Evolutionary conservation across 2,329 filamentous ascomycete species (phyloP), one percentile per base, ranked within the genome.

Genomic region (Epichloe baconii): DNA sequence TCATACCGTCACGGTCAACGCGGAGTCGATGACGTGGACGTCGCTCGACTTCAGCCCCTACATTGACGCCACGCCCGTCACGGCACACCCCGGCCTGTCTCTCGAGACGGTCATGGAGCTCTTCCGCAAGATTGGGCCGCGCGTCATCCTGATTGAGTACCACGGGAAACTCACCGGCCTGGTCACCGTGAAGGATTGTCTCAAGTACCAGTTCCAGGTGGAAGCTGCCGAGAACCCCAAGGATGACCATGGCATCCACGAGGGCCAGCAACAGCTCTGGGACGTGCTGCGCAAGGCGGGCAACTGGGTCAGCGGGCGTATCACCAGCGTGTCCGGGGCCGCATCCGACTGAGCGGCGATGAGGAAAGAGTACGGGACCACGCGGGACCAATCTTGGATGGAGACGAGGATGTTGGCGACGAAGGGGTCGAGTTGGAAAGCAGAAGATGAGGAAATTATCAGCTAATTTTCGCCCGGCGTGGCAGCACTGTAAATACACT

Each of bases 101-200:
- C 80, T 98, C 0, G 93, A 98, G 68, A 98, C 93, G 0, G 91
- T 95, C 35, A 96, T 98, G 89, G 93, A 98, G 63, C 76, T 98
- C 11, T 98, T 98, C 74, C 91, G 91, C 66, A 98, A 97, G 71
- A 94, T 98, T 65, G 93, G 93, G 0, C 93, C 91, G 0, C 80
- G 93, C 1, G 89, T 96, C 5, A 91, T 98, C 47, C 76, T 98
- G 3, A 85, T 96, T 40, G 93, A 98, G 66, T 85, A 95, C 63
- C 85, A 87, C 53, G 93, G 93, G 14, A 80, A 80, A 47, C 76
- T 98, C 2, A 80, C 79, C 0, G 93, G 93, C 0, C 75, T 98
- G 0, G 87, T 98, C 1, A 98, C 93, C 0, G 86, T 96, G 55
- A 98, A 98, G 66, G 93, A 98, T 65, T 97, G 93, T 59, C 72